These are phyloP conservation scores for Chloranthus sessilifolius DNA, from an alignment of 164 flowering plant genomes.

Conservation along the genomic window DNA sequence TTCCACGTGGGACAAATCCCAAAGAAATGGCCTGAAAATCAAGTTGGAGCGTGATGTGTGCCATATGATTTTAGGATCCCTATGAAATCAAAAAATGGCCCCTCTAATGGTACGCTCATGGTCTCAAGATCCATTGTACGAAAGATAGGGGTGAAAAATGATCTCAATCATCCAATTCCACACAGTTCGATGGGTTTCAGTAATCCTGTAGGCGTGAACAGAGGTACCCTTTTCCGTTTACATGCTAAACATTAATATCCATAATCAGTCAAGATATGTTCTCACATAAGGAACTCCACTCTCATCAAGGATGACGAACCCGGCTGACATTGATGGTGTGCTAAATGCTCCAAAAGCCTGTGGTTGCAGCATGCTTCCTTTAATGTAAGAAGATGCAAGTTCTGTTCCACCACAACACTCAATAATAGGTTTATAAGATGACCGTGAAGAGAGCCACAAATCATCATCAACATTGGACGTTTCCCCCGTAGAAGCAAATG, in stretches of 20 bases:
- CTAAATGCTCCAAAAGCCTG: slow-evolving; percentile 95
- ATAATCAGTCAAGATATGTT: slow-evolving; percentile 4
- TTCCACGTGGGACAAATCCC: too few species aligned
- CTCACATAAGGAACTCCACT: slow-evolving; percentile 80
- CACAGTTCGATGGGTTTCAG: too few species aligned
- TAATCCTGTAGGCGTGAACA: too few species aligned
- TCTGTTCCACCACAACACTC: slow-evolving; percentile 98
- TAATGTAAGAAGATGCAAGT: slow-evolving; percentile 67
- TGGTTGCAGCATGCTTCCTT: slow-evolving; percentile 68
- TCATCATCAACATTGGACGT: slow-evolving; percentile 89
- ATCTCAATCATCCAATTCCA: too few species aligned
- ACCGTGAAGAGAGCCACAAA: slow-evolving; percentile 90
- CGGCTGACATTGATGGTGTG: slow-evolving; percentile 64
- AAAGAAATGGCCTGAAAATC: too few species aligned
- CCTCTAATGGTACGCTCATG: too few species aligned
- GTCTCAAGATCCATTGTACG: too few species aligned
- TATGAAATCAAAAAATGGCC: too few species aligned
- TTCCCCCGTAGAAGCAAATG: slow-evolving; percentile 82
- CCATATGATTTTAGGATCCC: too few species aligned
- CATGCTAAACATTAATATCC: background rate
- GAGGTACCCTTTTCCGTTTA: too few species aligned
- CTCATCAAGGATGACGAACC: slow-evolving; percentile 80
- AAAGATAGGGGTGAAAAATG: too few species aligned
- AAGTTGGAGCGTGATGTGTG: too few species aligned
- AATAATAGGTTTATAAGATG: slow-evolving; percentile 68